These are phyloP conservation scores for Yarrowia sp. DNA, from an alignment of 805 yeast genomes.

Conservation along the genomic window DNA sequence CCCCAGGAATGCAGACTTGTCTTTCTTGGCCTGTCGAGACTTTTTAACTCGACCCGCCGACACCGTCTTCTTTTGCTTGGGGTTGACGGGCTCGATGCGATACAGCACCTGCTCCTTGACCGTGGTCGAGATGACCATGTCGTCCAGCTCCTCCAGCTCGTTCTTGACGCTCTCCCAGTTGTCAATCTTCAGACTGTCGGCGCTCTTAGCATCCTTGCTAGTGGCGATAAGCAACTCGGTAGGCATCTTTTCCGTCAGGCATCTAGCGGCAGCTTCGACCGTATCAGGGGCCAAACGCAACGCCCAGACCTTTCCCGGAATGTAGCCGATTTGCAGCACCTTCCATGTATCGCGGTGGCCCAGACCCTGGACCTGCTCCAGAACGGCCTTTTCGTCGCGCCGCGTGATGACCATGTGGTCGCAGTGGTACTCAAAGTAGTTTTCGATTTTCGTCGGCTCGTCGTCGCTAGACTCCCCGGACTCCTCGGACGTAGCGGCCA, in stretches of 20 bases:
- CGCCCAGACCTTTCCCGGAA: constrained; percentile 16
- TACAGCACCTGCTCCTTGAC: constrained; percentile 20
- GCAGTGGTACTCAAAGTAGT: constrained; percentile 11
- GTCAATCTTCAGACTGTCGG: background rate
- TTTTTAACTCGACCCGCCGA: constrained; percentile 3
- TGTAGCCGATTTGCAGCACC: constrained; percentile 3
- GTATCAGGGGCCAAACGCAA: constrained; percentile 2
- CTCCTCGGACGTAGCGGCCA: constrained; percentile 2
- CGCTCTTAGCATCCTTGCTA: constrained; percentile 1
- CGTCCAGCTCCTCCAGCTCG: background rate
- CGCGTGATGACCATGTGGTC: constrained; percentile 12
- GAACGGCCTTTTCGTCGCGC: background rate
- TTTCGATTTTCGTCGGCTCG: background rate
- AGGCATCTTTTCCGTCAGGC: constrained; percentile 15
- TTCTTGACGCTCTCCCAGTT: background rate
- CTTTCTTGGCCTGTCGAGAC: constrained; percentile 18
- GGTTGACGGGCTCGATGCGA: constrained; percentile 13
- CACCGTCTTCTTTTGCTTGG: constrained; percentile 11
- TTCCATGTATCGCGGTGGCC: background rate
- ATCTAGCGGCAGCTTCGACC: background rate
- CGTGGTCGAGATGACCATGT: background rate
- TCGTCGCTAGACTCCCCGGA: background rate
- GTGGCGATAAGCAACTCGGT: constrained; percentile 13
- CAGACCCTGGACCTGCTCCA: background rate
- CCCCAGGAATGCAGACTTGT: constrained; percentile 16